Percentiles rank a stretch among this genome's conserved stretches.
These are phyloP conservation scores for Panicum hallii DNA, from an alignment of 202 grass and related monocot genomes.

Conservation along the genomic window DNA sequence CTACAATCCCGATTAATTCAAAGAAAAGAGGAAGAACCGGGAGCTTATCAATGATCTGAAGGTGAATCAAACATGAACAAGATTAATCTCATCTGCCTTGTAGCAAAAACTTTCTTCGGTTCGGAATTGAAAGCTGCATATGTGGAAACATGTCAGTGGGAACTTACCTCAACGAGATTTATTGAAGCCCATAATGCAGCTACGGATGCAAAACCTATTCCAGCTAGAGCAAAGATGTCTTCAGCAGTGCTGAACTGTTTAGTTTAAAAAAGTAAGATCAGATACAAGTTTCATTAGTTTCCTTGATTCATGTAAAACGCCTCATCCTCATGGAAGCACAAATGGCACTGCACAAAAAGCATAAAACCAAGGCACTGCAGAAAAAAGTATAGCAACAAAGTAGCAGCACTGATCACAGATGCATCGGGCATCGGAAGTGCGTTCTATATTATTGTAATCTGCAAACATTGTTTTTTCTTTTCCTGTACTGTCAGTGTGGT, in stretches of 20 bases:
- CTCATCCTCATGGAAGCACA: not conserved
- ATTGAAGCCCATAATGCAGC: constrained; percentile 76
- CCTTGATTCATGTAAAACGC: not conserved
- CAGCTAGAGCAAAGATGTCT: constrained; percentile 80
- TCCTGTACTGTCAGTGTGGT: not conserved
- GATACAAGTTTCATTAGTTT: not conserved
- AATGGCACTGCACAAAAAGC: not conserved
- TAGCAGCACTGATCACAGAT: constrained; percentile 3
- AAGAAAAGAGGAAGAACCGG: constrained; percentile 67
- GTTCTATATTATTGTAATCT: not conserved
- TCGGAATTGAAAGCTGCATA: not conserved
- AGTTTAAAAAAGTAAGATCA: not conserved
- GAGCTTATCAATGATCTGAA: constrained; percentile 86
- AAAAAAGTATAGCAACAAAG: constrained; percentile 17
- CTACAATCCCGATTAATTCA: constrained; percentile 82
- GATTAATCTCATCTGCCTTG: constrained; percentile 23
- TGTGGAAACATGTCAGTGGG: not conserved
- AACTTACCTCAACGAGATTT: constrained; percentile 68
- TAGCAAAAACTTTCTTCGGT: not conserved
- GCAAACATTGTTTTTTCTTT: not conserved
- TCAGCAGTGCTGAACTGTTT: constrained; percentile 73
- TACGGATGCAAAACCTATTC: constrained; percentile 76
- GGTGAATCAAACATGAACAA: constrained; percentile 25
- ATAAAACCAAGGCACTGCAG: not conserved
- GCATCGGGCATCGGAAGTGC: constrained; percentile 20